Percentiles rank a stretch among this genome's conserved stretches.
Evolutionary conservation across 163 green algal species (phyloP).

Genomic region (Prototheca wickerhamii): DNA sequence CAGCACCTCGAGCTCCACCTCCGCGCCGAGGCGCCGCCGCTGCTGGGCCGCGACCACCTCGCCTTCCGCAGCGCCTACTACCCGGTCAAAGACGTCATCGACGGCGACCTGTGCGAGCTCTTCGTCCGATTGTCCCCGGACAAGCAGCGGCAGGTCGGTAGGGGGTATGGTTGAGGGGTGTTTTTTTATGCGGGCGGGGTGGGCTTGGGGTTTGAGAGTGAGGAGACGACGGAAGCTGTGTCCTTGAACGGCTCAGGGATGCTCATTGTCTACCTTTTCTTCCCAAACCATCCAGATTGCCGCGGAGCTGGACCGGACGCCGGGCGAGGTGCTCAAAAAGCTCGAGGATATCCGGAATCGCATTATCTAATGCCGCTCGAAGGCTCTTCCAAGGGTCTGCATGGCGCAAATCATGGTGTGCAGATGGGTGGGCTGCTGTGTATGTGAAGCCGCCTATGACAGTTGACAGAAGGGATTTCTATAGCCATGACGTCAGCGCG

Average conservation of each 20-base stretch:
- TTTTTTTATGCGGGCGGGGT: neutral
- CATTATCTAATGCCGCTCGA: constrained; percentile 41
- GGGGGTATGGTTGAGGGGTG: neutral
- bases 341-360: constrained; percentile 90
- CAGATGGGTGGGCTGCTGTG: no score
- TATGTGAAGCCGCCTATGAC: no score
- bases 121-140: constrained; percentile 42
- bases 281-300: no score
- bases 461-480: no score
- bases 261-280: neutral
- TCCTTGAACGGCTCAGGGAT: no score
- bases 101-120: constrained; percentile 95
- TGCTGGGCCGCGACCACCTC: constrained; percentile 70
- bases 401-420: no score
- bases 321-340: constrained; percentile 94
- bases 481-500: no score
- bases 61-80: constrained; percentile 83
- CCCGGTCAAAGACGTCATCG: constrained; percentile 85
- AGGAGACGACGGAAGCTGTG: no score
- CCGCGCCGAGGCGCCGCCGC: constrained; percentile 70
- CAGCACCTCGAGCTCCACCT: constrained; percentile 97
- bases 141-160: constrained; percentile 8
- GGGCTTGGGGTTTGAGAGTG: neutral
- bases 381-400: no score
- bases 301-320: constrained; percentile 79